These are phyloP conservation scores for Dendryphion nanum DNA, from an alignment of 2,329 filamentous ascomycete genomes.

Conservation along the genomic window DNA sequence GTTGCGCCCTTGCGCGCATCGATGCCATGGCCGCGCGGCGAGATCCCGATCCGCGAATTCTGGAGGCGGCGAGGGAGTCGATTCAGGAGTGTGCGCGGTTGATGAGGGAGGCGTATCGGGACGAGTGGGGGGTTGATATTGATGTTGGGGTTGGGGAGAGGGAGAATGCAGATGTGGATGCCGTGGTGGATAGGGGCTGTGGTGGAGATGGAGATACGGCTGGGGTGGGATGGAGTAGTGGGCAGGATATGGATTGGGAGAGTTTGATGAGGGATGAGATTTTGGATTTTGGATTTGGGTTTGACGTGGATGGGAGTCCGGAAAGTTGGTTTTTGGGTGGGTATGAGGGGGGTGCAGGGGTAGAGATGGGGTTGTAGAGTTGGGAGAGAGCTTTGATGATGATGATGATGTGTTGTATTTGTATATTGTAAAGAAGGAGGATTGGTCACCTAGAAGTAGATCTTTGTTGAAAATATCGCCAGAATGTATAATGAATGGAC, in stretches of 20 bases:
- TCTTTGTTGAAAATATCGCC: too few species aligned
- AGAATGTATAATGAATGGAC: too few species aligned
- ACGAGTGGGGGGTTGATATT: constrained; percentile 21
- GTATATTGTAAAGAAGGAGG: too few species aligned
- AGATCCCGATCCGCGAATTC: constrained; percentile 16
- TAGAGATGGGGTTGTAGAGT: too few species aligned
- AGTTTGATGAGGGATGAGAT: constrained; percentile 7
- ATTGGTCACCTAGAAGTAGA: too few species aligned
- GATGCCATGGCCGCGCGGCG: constrained; percentile 17
- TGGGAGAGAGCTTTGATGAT: too few species aligned
- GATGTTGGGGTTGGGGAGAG: not conserved
- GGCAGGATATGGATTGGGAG: constrained; percentile 9
- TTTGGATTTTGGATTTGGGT: constrained; percentile 8
- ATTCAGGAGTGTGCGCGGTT: constrained; percentile 12
- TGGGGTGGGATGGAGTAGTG: not conserved
- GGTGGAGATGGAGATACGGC: constrained; percentile 3
- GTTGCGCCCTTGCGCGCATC: constrained; percentile 21
- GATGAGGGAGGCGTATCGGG: constrained; percentile 16
- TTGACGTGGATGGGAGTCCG: too few species aligned
- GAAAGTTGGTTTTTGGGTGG: too few species aligned
- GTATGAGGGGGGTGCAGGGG: too few species aligned
- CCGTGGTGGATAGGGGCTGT: constrained; percentile 1
- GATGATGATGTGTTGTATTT: too few species aligned
- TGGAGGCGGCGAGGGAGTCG: constrained; percentile 16
- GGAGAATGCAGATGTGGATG: not conserved